These are phyloP conservation scores for Hyphochytrium catenoides DNA, from an alignment of 352 stramenopile genomes.

Conservation along the genomic window DNA sequence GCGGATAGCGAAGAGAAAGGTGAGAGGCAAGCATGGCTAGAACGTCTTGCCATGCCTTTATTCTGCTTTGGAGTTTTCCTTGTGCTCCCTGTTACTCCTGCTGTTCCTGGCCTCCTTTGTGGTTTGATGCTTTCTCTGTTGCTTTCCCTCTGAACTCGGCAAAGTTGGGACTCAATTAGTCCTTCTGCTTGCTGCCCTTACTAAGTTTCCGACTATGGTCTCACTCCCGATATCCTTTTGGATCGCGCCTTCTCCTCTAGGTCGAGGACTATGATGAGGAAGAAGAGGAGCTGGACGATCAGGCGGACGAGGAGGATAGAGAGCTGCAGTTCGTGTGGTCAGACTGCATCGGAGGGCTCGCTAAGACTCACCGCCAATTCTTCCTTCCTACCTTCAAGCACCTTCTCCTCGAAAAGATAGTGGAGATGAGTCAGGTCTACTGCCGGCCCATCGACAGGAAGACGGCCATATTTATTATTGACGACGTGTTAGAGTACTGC, in stretches of 20 bases:
- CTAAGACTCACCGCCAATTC: slow-evolving; percentile 25
- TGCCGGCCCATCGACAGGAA: slow-evolving; percentile 48
- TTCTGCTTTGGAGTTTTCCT: too few species aligned
- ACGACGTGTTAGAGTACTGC: slow-evolving; percentile 55
- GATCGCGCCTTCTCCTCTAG: too few species aligned
- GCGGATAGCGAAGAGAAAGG: slow-evolving; percentile 14
- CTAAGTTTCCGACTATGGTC: too few species aligned
- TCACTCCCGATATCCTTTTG: too few species aligned
- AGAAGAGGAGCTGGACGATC: slow-evolving; percentile 12
- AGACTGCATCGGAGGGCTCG: slow-evolving; percentile 38
- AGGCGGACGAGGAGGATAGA: slow-evolving; percentile 26
- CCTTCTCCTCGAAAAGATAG: slow-evolving; percentile 42
- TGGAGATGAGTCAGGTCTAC: slow-evolving; percentile 26
- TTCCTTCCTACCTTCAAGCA: slow-evolving; percentile 53
- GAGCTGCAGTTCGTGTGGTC: slow-evolving; percentile 51
- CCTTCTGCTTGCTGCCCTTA: too few species aligned
- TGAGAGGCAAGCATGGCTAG: slow-evolving; percentile 6
- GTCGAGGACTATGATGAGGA: slow-evolving; percentile 13
- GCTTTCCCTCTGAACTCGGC: too few species aligned
- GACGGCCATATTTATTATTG: slow-evolving; percentile 54
- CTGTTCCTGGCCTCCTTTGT: too few species aligned
- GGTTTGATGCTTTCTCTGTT: too few species aligned
- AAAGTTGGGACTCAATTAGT: too few species aligned
- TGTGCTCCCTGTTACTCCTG: too few species aligned
- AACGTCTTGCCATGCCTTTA: too few species aligned